Conservation (phyloP, 495 filamentous ascomycete genomes). For the Lepraria neglecta region DNA sequence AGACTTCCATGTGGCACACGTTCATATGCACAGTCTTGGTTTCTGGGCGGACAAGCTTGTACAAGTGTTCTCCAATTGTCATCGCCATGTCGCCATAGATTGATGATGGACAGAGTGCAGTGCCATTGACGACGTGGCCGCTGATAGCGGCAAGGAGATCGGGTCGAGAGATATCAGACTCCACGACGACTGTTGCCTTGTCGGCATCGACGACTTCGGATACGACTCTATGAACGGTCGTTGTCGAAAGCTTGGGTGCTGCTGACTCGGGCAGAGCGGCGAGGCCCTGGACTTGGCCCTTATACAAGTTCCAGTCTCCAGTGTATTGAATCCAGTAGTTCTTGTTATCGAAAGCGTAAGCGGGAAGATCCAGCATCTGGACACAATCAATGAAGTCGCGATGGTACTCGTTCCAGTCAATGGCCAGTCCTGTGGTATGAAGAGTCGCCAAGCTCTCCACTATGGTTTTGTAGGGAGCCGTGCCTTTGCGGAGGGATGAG, state of each 20-base stretch:
- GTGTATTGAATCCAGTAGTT: slow-evolving; percentile 66
- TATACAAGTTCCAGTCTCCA: slow-evolving; percentile 39
- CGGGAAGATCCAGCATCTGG: slow-evolving; percentile 51
- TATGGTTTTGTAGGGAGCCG: slow-evolving; percentile 49
- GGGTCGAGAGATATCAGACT: slow-evolving; percentile 50
- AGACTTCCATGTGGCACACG: slow-evolving; percentile 53
- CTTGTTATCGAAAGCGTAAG: slow-evolving; percentile 62
- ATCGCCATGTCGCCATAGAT: slow-evolving; percentile 47
- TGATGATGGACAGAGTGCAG: slow-evolving; percentile 35
- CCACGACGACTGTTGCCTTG: slow-evolving; percentile 48
- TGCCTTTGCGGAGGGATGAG: slow-evolving; percentile 38
- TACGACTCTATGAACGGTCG: slow-evolving; percentile 34
- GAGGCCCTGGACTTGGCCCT: slow-evolving; percentile 28
- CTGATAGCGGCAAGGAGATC: slow-evolving; percentile 47
- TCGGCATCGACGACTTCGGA: slow-evolving; percentile 47
- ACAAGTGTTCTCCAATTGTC: slow-evolving; percentile 43
- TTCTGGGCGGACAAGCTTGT: slow-evolving; percentile 40
- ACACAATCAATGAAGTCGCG: slow-evolving; percentile 48
- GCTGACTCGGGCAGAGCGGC: slow-evolving; percentile 20
- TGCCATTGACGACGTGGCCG: slow-evolving; percentile 56
- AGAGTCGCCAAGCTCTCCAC: slow-evolving; percentile 46
- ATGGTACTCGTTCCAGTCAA: slow-evolving; percentile 64
- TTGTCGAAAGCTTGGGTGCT: slow-evolving; percentile 24
- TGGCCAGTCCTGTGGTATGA: slow-evolving; percentile 49
- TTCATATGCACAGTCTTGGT: slow-evolving; percentile 45